Percentiles rank a stretch among this genome's conserved stretches.
Conservation (phyloP, 805 yeast genomes). For the Candida corydali region DNA sequence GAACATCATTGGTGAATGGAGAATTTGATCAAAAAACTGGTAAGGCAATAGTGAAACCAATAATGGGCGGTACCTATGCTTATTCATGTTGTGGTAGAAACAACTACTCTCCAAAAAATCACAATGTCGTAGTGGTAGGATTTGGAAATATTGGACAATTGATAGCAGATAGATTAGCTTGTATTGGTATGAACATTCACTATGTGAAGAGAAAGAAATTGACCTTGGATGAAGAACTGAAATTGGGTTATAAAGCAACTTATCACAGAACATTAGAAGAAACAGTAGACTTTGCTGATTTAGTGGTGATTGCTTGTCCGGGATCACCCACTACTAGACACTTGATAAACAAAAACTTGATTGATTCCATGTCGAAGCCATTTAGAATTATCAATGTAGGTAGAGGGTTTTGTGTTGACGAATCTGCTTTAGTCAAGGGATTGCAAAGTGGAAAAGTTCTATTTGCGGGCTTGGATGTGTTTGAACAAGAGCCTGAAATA, state of each 20-base stretch:
- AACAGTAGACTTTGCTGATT: slow-evolving; percentile 44
- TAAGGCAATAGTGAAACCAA: slow-evolving; percentile 10
- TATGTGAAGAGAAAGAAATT: slow-evolving; percentile 56
- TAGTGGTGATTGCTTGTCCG: slow-evolving; percentile 66
- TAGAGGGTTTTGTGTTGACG: slow-evolving; percentile 66
- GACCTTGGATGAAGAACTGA: slow-evolving; percentile 23
- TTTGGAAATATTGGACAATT: slow-evolving; percentile 72
- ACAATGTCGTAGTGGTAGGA: slow-evolving; percentile 63
- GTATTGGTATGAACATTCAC: slow-evolving; percentile 60
- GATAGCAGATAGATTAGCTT: slow-evolving; percentile 52
- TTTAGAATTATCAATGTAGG: slow-evolving; percentile 71
- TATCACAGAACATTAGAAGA: slow-evolving; percentile 36
- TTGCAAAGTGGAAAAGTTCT: slow-evolving; percentile 55
- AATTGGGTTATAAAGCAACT: slow-evolving; percentile 42
- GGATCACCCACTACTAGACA: slow-evolving; percentile 54
- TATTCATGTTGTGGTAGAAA: slow-evolving; percentile 46
- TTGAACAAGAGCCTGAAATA: slow-evolving; percentile 58
- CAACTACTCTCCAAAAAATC: slow-evolving; percentile 51
- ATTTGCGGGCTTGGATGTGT: slow-evolving; percentile 74
- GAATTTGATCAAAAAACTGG: slow-evolving; percentile 35
- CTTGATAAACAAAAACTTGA: slow-evolving; percentile 46
- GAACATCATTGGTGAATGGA: slow-evolving; percentile 35
- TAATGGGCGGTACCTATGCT: slow-evolving; percentile 27
- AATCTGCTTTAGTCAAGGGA: slow-evolving; percentile 56
- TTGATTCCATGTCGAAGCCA: slow-evolving; percentile 47